Base-by-base conservation (phyloP, 164 flowering plant species). In the Brasenia schreberi region DNA sequence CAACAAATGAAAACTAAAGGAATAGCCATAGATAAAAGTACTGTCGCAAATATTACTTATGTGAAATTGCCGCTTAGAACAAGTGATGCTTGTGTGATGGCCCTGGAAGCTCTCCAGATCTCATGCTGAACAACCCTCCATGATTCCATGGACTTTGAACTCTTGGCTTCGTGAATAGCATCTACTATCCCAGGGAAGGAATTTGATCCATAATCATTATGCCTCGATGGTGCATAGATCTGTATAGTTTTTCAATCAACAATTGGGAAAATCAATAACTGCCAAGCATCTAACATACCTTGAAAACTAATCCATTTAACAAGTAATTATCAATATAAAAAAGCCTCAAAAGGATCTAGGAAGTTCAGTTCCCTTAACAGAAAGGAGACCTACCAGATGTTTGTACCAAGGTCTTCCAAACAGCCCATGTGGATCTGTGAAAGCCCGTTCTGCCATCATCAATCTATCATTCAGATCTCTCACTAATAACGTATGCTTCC, bases 371-470 rank as follows among this genome's bases (percentile, higher is more conserved):
- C 39, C 4, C 39, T 33, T 2, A 33, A 3, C 39, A 33, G 39
- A 33, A n/a, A 18, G 19, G 65, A 64, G 60, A 76, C 86, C 19
- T 80, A 86, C 94, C 90, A 88, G 73, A 72, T 88, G 89, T 76
- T 88, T 88, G 73, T 80, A 86, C 95, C 95, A 88, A 68, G 81
- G 63, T 65, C 87, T 77, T 69, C 81, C 84, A 59, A 53, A 60
- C 63, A 86, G 87, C 56, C 90, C 87, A 65, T 86, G 85, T 64
- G 75, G 42, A 73, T 84, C 89, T 70, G 87, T 81, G 69, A 88
- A 83, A 75, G 89, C 94, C 66, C 89, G 82, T 69, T 88, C 90
- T 42, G 90, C 82, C 94, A 86, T 83, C 90, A 88, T 86, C 61
- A 84, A 70, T 42, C 90, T 80, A 75, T 88, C 89, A 70, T 85